Conservation (phyloP, 1,284 basidiomycete genomes). For the Rhodotorula sp. region DNA sequence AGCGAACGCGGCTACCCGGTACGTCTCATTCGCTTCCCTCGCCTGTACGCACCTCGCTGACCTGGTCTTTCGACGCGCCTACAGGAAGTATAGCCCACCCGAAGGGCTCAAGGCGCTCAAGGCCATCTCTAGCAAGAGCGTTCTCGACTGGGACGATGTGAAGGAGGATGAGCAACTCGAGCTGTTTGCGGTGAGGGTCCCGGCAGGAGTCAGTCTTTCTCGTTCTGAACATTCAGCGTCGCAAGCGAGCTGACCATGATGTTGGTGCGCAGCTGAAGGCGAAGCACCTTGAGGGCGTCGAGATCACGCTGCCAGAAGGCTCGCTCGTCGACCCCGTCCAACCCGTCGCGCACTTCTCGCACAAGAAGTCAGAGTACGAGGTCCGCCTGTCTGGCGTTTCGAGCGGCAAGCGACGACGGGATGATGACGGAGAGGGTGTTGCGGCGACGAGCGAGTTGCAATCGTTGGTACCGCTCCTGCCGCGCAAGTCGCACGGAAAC, state of each 20-base stretch:
- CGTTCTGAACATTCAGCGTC: not conserved
- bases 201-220: constrained; percentile 19
- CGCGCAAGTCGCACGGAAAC: constrained; percentile 27
- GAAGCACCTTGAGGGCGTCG: constrained; percentile 29
- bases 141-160: constrained; percentile 28
- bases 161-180: constrained; percentile 25
- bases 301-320: constrained; percentile 6
- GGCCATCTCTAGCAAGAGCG: constrained; percentile 1
- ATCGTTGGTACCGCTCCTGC: constrained; percentile 24
- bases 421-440: not conserved
- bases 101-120: constrained; percentile 17
- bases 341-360: constrained; percentile 22
- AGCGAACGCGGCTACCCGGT: constrained; percentile 17
- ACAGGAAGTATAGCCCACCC: constrained; percentile 35
- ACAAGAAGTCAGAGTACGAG: constrained; percentile 30
- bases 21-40: not conserved
- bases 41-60: not conserved
- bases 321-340: constrained; percentile 1
- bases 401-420: constrained; percentile 11
- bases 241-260: not conserved
- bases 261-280: constrained; percentile 24
- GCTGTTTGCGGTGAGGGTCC: constrained; percentile 35
- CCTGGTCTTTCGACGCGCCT: not conserved
- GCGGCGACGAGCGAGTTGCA: constrained; percentile 19
- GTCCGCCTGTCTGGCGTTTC: constrained; percentile 4